A percentile compares a stretch with the other conserved stretches of the same genome.
Evolutionary conservation across 495 filamentous ascomycete species (phyloP).

Genomic region (Penicillium riverlandense): DNA sequence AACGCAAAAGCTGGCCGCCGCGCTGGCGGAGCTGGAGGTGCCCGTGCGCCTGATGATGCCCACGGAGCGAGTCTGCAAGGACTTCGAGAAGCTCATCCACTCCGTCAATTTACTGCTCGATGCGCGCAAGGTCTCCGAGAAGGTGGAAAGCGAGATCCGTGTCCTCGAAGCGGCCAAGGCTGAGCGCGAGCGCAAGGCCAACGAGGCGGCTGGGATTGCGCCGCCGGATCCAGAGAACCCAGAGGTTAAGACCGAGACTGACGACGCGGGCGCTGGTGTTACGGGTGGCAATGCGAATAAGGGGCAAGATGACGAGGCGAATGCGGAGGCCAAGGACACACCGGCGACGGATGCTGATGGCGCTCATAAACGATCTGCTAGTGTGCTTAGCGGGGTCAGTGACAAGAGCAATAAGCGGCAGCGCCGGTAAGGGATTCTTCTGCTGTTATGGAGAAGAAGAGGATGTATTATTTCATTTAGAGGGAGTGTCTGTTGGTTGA

Average conservation of each 20-base stretch:
- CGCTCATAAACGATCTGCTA: conserved; percentile 65
- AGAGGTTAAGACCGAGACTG: conserved; percentile 31
- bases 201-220: conserved; percentile 9
- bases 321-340: conserved; percentile 9
- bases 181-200: conserved; percentile 45
- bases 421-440: conserved; percentile 47
- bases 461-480: too few relatives aligned
- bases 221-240: conserved; percentile 21
- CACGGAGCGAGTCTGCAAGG: conserved; percentile 68
- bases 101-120: conserved; percentile 74
- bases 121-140: conserved; percentile 74
- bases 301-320: not conserved
- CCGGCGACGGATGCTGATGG: conserved; percentile 19
- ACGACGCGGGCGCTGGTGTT: conserved; percentile 17
- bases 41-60: conserved; percentile 76
- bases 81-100: conserved; percentile 72
- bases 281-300: conserved; percentile 1
- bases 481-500: too few relatives aligned
- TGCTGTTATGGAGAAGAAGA: not conserved
- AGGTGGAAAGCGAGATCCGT: conserved; percentile 75
- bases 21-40: conserved; percentile 72
- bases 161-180: conserved; percentile 58
- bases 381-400: conserved; percentile 60
- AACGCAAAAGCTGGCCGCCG: conserved; percentile 69
- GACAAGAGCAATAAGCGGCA: conserved; percentile 66